A percentile compares a stretch with the other conserved stretches of the same genome.
These are phyloP conservation scores for Odontarrhena argentea DNA, from an alignment of 345 rosid genomes.

Conservation along the genomic window DNA sequence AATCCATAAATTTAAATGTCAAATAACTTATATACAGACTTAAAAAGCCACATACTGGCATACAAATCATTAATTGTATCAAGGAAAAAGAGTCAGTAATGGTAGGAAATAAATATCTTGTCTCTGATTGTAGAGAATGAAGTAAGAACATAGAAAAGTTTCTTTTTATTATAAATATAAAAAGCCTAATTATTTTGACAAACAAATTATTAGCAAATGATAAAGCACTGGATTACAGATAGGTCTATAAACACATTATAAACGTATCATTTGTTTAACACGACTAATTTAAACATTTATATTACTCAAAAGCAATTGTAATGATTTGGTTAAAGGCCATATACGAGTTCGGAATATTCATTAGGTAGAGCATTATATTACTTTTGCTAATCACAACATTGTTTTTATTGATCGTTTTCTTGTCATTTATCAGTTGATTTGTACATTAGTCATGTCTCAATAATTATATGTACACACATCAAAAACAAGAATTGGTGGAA, in stretches of 20 bases:
- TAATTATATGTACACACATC: neutral
- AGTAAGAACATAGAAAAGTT: conserved; percentile 16
- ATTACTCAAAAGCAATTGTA: conserved; percentile 19
- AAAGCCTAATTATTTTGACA: conserved; percentile 1
- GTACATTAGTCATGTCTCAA: neutral
- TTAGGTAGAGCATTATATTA: neutral
- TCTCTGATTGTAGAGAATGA: neutral
- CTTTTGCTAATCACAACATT: conserved; percentile 24
- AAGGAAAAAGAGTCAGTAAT: neutral
- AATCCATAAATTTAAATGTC: neutral
- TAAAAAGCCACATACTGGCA: neutral
- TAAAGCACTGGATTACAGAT: conserved; percentile 23
- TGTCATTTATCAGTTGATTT: neutral
- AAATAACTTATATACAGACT: neutral
- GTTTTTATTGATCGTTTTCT: conserved; percentile 1
- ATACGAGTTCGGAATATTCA: conserved; percentile 7
- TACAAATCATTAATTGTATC: conserved; percentile 16
- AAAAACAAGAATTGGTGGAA: conserved; percentile 3
- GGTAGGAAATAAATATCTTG: neutral
- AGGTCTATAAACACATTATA: conserved; percentile 14
- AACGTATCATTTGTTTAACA: conserved; percentile 26
- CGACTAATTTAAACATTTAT: conserved; percentile 14
- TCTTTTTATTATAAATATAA: neutral
- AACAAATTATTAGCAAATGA: conserved; percentile 28
- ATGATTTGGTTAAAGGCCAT: conserved; percentile 28